These are phyloP conservation scores for Syncephalastrum contaminatum DNA, from an alignment of 371 early-diverging fungal genomes.

Conservation along the genomic window DNA sequence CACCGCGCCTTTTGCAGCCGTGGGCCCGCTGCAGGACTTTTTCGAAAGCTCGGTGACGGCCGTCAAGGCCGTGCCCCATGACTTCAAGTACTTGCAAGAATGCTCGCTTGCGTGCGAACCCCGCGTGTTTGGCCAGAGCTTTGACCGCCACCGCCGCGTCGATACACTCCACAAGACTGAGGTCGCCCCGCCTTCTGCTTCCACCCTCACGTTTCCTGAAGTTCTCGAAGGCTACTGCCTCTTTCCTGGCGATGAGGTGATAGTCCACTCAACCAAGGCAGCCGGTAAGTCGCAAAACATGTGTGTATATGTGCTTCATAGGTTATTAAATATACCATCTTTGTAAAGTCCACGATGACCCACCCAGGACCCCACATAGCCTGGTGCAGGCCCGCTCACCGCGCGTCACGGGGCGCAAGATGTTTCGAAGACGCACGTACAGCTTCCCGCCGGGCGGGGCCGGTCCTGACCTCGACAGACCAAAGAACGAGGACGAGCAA, in stretches of 20 bases:
- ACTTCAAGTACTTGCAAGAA: constrained; percentile 48
- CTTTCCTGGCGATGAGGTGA: constrained; percentile 14
- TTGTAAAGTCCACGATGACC: too few species aligned
- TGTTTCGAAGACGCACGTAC: constrained; percentile 32
- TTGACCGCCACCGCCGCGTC: constrained; percentile 24
- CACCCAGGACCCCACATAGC: too few species aligned
- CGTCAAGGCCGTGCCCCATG: constrained; percentile 41
- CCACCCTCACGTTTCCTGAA: constrained; percentile 46
- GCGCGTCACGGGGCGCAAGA: constrained; percentile 18
- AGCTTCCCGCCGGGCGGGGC: constrained; percentile 39
- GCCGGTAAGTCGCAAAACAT: too few species aligned
- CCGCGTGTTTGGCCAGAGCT: constrained; percentile 52
- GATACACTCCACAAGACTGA: constrained; percentile 17
- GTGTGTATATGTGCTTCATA: too few species aligned
- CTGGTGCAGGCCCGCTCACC: constrained; percentile 5
- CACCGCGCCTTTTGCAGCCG: constrained; percentile 9
- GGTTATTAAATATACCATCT: too few species aligned
- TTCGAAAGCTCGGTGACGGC: constrained; percentile 42
- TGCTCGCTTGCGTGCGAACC: constrained; percentile 62
- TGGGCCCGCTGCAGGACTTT: constrained; percentile 39
- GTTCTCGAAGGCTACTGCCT: constrained; percentile 39
- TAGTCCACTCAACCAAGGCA: too few species aligned
- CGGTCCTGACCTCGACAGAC: constrained; percentile 5
- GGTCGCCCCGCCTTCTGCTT: constrained; percentile 28
- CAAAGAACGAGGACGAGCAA: constrained; percentile 8